These are phyloP conservation scores for Epichloe uncinata DNA, from an alignment of 2,329 filamentous ascomycete genomes.

Conservation along the genomic window DNA sequence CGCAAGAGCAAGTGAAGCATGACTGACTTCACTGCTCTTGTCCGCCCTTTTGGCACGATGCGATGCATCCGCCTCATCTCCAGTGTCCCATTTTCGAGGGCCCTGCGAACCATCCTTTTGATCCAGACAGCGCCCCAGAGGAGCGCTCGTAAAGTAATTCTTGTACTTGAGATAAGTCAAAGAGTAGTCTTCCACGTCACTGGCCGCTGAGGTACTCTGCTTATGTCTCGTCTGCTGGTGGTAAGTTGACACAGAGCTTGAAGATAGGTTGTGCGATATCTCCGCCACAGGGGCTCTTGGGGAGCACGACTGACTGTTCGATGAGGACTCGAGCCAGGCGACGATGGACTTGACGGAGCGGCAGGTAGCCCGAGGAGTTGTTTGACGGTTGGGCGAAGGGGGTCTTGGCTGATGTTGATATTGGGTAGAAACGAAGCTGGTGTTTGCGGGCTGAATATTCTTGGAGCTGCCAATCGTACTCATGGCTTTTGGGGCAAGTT, in stretches of 20 bases:
- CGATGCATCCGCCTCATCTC: not conserved
- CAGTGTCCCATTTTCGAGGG: not conserved
- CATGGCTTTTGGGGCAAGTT: not conserved
- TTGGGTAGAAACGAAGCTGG: conserved; percentile 18
- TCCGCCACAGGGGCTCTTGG: not conserved
- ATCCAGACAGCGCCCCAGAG: conserved; percentile 19
- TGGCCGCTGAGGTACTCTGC: not conserved
- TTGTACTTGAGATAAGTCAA: conserved; percentile 21
- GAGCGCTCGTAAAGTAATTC: conserved; percentile 17
- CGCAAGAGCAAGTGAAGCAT: no score
- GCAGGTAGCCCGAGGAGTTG: conserved; percentile 1
- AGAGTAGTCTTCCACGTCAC: conserved; percentile 17
- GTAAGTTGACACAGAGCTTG: not conserved
- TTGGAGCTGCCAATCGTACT: conserved; percentile 8
- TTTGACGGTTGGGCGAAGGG: not conserved
- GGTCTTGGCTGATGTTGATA: conserved; percentile 8
- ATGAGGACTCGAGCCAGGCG: conserved; percentile 17
- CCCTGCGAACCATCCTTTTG: not conserved
- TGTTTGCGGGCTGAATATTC: conserved; percentile 10
- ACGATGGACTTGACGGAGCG: conserved; percentile 19
- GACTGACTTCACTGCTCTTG: not conserved
- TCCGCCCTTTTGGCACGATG: not conserved
- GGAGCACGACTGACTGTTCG: conserved; percentile 3
- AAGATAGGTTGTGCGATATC: conserved; percentile 1
- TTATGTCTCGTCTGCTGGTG: not conserved